Evolutionary conservation across 23 red algal genomes (phyloP).

Genomic region (Rhodosorus marinus): DNA sequence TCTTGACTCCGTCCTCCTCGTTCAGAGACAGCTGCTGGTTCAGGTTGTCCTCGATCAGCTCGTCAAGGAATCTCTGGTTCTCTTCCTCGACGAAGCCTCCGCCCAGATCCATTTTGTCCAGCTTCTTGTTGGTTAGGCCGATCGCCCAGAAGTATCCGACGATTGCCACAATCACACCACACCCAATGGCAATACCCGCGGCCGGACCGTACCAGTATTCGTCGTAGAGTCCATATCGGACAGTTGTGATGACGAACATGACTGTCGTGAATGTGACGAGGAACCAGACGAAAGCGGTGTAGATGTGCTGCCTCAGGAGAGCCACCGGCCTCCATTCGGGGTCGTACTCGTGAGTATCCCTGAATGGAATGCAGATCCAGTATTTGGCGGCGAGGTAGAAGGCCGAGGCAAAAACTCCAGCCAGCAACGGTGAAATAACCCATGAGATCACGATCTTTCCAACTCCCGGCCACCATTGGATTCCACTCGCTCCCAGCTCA

Average conservation of each 20-base stretch:
- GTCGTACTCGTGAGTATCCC: not conserved
- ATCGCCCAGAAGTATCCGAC: not conserved
- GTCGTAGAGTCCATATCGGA: no score
- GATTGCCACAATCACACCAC: not conserved
- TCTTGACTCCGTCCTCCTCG: not conserved
- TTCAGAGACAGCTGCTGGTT: no score
- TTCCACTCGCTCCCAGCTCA: constrained; percentile 11
- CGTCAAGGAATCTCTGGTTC: not conserved
- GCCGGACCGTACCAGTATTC: not conserved
- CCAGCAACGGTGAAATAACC: constrained; percentile 47
- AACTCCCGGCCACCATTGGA: constrained; percentile 24
- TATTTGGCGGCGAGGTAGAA: constrained; percentile 5
- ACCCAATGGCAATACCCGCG: not conserved
- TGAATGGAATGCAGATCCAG: no score
- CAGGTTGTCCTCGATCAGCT: not conserved
- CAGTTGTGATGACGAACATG: not conserved
- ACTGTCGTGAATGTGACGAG: not conserved
- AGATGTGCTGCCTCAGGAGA: not conserved
- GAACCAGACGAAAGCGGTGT: not conserved
- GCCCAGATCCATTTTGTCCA: not conserved
- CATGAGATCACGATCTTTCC: constrained; percentile 48
- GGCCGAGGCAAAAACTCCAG: constrained; percentile 14
- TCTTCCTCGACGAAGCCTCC: not conserved
- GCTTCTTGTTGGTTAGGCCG: not conserved
- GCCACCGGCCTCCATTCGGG: not conserved